phyloP scores from a whole-genome alignment of 2,329 filamentous ascomycete genomes.

The Fusarium penzigii region DNA sequence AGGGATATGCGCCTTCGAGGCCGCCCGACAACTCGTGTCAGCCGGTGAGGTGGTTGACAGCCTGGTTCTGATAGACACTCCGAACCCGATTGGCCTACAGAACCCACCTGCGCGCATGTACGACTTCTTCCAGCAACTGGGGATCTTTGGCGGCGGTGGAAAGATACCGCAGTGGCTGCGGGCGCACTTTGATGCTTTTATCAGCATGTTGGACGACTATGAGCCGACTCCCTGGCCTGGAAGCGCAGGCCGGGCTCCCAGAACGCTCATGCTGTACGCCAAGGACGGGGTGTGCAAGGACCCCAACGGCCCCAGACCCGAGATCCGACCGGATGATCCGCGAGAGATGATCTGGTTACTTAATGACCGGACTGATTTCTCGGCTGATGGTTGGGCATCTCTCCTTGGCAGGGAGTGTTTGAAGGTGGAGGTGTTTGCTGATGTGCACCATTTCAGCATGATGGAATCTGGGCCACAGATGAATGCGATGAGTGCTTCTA shows the following conservation, averaged over 20 bases:
- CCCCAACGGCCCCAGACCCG: constrained; percentile 63
- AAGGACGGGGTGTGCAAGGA: constrained; percentile 71
- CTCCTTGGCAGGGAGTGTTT: constrained; percentile 22
- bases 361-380: constrained; percentile 71
- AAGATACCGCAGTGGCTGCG: constrained; percentile 73
- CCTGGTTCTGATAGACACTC: constrained; percentile 66
- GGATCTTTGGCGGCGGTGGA: constrained; percentile 65
- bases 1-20: constrained; percentile 71
- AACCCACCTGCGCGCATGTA: constrained; percentile 64
- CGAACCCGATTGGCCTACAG: constrained; percentile 68
- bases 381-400: constrained; percentile 27
- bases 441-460: constrained; percentile 23
- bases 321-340: constrained; percentile 43
- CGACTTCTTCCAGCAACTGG: constrained; percentile 72
- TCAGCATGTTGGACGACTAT: constrained; percentile 69
- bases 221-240: constrained; percentile 63
- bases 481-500: constrained; percentile 15
- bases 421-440: constrained; percentile 12
- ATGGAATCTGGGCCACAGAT: constrained; percentile 22
- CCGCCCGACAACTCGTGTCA: constrained; percentile 59
- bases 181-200: constrained; percentile 70
- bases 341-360: constrained; percentile 70
- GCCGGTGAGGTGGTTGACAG: constrained; percentile 58
- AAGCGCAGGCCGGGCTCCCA: constrained; percentile 52
- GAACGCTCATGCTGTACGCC: constrained; percentile 69